Base-by-base conservation (phyloP, 2,329 filamentous ascomycete genomes). In the Penicillium rolfsii region DNA sequence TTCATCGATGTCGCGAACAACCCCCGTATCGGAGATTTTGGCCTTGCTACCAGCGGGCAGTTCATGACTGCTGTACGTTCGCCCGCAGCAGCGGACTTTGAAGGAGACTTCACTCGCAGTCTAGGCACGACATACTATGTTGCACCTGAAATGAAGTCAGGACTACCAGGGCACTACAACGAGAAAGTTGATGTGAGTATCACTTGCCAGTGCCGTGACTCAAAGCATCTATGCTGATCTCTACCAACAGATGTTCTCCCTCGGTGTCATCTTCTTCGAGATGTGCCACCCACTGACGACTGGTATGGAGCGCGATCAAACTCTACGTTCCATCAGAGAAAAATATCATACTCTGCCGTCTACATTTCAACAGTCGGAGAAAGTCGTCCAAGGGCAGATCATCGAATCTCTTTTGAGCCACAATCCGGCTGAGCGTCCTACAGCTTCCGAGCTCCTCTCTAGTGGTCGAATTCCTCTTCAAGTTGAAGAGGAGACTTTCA, bases 191-290 rank as follows among this genome's bases (percentile, higher is more conserved):
- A 99, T 79, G 87, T 89, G 77, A 81, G 87, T 82, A 43, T 7
- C n/a, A 26, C 24, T n/a, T 22, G 14, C n/a, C 3, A 12, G 2
- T 4, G 16, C 30, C 43, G 11, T 11, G 8, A 38, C 12, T 6
- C n/a, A n/a, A 16, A 16, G 30, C 3, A 22, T 26, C 24, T n/a
- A 50, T 59, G 45, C 61, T 71, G 14, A 69, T 55, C 9, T 24
- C n/a, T 16, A 46, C 8, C 56, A 22, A 22, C 19, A 75, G 84
- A 98, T 99, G 94, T 99, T 95, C 74, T 97, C 94, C 0, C 83
- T 99, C 45, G 95, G 95, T 0, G 91, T 99, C 64, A 98, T 99
- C 59, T 96, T 99, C 79, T 98, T 97, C 68, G 95, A 99, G 77
- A 99, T 99, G 95, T 96, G 91, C 71, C 82, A 86, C 66, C 79